Conservation (phyloP, 441 rosid species). For the Isatis lusitanica region DNA sequence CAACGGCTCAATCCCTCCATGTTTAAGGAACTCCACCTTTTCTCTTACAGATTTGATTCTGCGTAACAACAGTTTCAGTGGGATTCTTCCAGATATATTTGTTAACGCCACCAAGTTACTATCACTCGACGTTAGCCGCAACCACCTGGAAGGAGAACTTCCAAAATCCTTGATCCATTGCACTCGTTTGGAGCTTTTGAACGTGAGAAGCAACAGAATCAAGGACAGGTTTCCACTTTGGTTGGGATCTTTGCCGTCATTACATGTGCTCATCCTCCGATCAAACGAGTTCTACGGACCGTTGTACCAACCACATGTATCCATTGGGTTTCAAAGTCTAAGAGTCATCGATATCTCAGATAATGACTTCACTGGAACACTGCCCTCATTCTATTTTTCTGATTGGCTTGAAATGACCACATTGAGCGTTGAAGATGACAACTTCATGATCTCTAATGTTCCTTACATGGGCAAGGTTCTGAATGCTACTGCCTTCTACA, state of each 20-base stretch:
- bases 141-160: neutral
- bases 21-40: neutral
- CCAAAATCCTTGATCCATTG: constrained; percentile 10
- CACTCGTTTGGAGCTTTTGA: constrained; percentile 5
- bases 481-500: too few relatives aligned
- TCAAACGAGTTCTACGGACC: neutral
- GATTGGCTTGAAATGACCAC: constrained; percentile 9
- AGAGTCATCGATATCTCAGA: neutral
- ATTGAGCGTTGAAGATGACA: too few relatives aligned
- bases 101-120: neutral
- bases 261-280: constrained; percentile 1
- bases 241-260: constrained; percentile 11
- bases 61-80: neutral
- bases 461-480: neutral
- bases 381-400: constrained; percentile 16
- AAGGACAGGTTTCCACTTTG: constrained; percentile 14
- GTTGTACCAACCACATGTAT: neutral
- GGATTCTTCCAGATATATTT: constrained; percentile 20
- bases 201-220: constrained; percentile 3
- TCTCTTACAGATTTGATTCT: neutral
- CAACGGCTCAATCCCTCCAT: constrained; percentile 7
- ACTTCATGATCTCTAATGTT: neutral
- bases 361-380: neutral
- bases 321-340: neutral
- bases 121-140: constrained; percentile 1